Base-by-base conservation (phyloP, 768 basidiomycete genomes). In the Asterophora lycoperdoides region DNA sequence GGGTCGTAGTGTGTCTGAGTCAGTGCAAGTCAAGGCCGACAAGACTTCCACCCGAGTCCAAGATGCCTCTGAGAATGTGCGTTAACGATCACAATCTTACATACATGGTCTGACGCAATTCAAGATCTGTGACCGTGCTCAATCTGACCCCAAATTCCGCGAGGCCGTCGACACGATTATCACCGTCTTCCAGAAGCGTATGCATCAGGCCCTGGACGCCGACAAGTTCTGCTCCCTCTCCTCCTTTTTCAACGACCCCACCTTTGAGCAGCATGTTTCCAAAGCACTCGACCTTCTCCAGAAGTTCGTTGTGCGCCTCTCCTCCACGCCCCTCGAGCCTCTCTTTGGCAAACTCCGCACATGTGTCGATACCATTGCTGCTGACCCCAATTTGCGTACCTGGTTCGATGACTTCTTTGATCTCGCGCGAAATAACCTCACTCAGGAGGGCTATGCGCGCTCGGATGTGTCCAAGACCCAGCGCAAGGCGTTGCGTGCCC, bases 81-180 rank as follows among this genome's bases (percentile, higher is more conserved):
- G 4, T 18, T 4, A 17, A 23, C n/a, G 8, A 29, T 8, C 19
- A 3, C 15, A 9, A 5, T 8, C 14, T 15, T 23, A 14, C 28
- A 20, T 20, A 54, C 26, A 41, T 20, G 18, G 2, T 28, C 51
- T 8, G 29, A 32, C 3, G 10, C 3, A 15, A n/a, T 1, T 1
- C 1, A 46, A 84, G 86, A 73, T 86, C 7, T 80, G 75, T 55
- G 80, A 84, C 46, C 79, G 81, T 20, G 83, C 84, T 1, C 80
- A 82, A 52, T 71, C 72, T 8, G 81, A 88, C 54, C 67, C 76
- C 5, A 69, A 76, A 8, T 89, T 86, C 50, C 76, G 75, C 44
- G 64, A 72, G 2, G 66, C 85, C 1, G 64, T 89, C 38, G 66
- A 77, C 36, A 82, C 79, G 2, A 60, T 87, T 23, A 80, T 88